These are phyloP conservation scores for Selaginella moellendorffii DNA, from an alignment of 75 land plant species.

Conservation along the genomic window DNA sequence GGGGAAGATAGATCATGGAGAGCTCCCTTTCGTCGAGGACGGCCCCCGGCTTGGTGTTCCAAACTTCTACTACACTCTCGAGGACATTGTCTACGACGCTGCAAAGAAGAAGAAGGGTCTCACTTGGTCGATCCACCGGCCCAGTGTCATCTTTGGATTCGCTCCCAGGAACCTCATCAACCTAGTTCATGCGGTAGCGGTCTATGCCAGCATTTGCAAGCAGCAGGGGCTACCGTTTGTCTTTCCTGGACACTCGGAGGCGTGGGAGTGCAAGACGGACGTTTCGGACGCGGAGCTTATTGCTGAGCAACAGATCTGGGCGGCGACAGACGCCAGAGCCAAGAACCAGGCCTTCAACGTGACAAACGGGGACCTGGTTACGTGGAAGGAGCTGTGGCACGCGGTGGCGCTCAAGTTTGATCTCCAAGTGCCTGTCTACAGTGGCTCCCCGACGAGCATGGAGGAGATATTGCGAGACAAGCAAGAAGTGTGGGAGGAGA, in stretches of 20 bases:
- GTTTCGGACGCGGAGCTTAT: constrained; percentile 67
- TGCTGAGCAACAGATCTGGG: constrained; percentile 91
- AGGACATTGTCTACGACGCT: constrained; percentile 45
- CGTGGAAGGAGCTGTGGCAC: constrained; percentile 62
- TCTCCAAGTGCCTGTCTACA: neutral
- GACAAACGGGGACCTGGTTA: constrained; percentile 57
- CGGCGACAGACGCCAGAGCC: constrained; percentile 40
- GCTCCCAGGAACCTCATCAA: constrained; percentile 43
- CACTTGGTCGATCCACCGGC: constrained; percentile 70
- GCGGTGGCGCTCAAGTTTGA: neutral
- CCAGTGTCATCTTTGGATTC: constrained; percentile 49
- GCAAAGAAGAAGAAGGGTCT: constrained; percentile 18
- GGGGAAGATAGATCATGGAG: neutral
- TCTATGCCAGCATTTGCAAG: constrained; percentile 59
- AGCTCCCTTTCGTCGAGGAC: neutral
- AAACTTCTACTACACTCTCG: constrained; percentile 64
- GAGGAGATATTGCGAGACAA: neutral
- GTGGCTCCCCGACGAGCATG: neutral
- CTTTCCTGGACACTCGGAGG: constrained; percentile 35
- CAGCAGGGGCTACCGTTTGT: constrained; percentile 18
- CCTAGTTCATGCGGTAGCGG: constrained; percentile 44
- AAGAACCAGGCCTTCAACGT: constrained; percentile 70
- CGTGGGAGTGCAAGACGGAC: constrained; percentile 45
- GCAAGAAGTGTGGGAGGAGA: neutral
- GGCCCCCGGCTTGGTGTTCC: constrained; percentile 4